Conservation (phyloP, 768 basidiomycete genomes). For the Trametes meyenii region DNA sequence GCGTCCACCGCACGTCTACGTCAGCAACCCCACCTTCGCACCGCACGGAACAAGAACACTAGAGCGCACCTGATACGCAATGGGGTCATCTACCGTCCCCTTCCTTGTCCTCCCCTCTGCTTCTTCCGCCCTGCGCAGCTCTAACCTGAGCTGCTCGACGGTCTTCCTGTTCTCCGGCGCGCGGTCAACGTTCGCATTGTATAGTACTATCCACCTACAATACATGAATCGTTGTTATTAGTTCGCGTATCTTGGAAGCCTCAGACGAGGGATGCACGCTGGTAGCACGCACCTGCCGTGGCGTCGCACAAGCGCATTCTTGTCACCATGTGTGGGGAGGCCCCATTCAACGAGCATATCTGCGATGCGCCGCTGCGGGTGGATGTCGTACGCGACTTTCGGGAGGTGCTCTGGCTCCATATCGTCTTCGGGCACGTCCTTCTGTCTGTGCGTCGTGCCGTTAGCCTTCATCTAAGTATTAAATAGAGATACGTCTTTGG, state of each 20-base stretch:
- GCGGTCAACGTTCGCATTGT: slow-evolving; percentile 73
- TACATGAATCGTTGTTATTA: background rate
- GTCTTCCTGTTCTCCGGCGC: slow-evolving; percentile 47
- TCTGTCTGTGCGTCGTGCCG: slow-evolving; percentile 12
- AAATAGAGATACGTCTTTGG: too few species aligned
- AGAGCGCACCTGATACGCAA: slow-evolving; percentile 27
- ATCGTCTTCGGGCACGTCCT: slow-evolving; percentile 30
- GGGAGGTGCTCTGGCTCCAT: slow-evolving; percentile 53
- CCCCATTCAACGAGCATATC: slow-evolving; percentile 56
- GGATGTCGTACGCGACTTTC: slow-evolving; percentile 63
- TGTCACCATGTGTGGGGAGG: slow-evolving; percentile 55
- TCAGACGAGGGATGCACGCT: background rate
- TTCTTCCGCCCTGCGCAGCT: slow-evolving; percentile 64
- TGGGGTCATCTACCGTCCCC: slow-evolving; percentile 41
- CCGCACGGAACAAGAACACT: background rate
- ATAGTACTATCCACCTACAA: slow-evolving; percentile 66
- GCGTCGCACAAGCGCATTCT: slow-evolving; percentile 52
- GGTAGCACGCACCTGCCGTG: slow-evolving; percentile 56
- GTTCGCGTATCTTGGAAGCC: too few species aligned
- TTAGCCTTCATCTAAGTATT: too few species aligned
- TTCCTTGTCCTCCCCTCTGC: slow-evolving; percentile 36
- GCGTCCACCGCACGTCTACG: slow-evolving; percentile 8
- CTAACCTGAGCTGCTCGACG: slow-evolving; percentile 48
- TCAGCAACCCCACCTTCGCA: background rate
- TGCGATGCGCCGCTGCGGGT: slow-evolving; percentile 63